phyloP scores from a whole-genome alignment of 495 filamentous ascomycete genomes.

The Daldinia caldariorum region DNA sequence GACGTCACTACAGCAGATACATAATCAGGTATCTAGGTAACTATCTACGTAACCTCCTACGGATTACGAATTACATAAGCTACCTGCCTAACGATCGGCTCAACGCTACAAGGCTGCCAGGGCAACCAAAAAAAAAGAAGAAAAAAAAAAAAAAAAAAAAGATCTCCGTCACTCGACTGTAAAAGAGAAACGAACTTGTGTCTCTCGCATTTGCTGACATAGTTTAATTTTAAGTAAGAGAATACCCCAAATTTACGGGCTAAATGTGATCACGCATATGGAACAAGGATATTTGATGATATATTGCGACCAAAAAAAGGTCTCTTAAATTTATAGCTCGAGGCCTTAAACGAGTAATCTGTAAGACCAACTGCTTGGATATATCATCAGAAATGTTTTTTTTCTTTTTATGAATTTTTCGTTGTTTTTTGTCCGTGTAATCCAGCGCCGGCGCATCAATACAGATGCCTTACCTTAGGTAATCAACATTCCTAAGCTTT shows the following conservation, averaged over 20 bases:
- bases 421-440: constrained; percentile 13
- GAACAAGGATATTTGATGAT: constrained; percentile 31
- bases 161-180: too few relatives aligned
- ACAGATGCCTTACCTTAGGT: neutral
- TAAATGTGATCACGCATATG: neutral
- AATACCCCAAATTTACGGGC: too few relatives aligned
- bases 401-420: constrained; percentile 38
- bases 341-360: constrained; percentile 20
- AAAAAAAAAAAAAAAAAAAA: too few relatives aligned
- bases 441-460: neutral
- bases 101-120: too few relatives aligned
- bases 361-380: constrained; percentile 31
- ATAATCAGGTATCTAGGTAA: too few relatives aligned
- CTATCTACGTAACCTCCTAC: too few relatives aligned
- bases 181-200: too few relatives aligned
- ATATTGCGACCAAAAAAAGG: constrained; percentile 41
- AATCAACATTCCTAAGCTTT: neutral
- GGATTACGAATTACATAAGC: neutral
- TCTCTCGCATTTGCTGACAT: too few relatives aligned
- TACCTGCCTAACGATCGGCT: too few relatives aligned
- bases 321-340: constrained; percentile 41
- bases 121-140: too few relatives aligned
- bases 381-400: constrained; percentile 46
- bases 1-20: constrained; percentile 3
- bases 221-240: too few relatives aligned